Base-by-base conservation (phyloP, 345 rosid genomes). In the Eucalyptus marginata region DNA sequence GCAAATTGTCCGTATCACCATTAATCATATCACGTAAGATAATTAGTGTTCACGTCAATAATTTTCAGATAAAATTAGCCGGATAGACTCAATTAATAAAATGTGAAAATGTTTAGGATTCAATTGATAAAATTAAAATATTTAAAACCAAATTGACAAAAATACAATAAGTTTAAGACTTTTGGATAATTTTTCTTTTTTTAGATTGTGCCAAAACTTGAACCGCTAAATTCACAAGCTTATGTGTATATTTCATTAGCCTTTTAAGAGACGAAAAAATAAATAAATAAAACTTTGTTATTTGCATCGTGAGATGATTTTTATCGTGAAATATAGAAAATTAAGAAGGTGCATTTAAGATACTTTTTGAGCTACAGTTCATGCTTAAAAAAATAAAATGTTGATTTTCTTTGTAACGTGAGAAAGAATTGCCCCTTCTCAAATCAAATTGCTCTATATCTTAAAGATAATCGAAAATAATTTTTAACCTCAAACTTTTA, bases 1-100 rank as follows among this genome's bases (percentile, higher is more conserved):
- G 0, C 52, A 50, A 50, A 50, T 50, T 0, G 18, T 5, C 0
- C 0, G 0, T 1, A 13, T 13, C 16, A 13, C 0, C 2, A 0
- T 49, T 50, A 50, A 50, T 50, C 1, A 50, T 50, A 0, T 15
- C 52, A 15, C 0, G 1, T 50, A 15, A 0, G 18, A 50, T 50
- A 0, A 50, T 1, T 50, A 0, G 0, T 50, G 1, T 50, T 0
- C 0, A 50, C 0, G 1, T 50, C 52, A 50, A 1, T 6, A 50
- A 50, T 50, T 50, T 50, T 0, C 7, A 50, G 0, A 50, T 1
- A 50, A 50, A 50, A 50, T 50, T 50, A 50, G 0, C 1, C 0
- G 7, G 3, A 50, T 50, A 50, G 3, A 5, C 52, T 50, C 0
- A 50, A 50, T 50, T 15, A 0, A 49, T 0, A 49, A 49, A 49